These are phyloP conservation scores for Candida ulmi DNA, from an alignment of 805 yeast species.

Conservation along the genomic window DNA sequence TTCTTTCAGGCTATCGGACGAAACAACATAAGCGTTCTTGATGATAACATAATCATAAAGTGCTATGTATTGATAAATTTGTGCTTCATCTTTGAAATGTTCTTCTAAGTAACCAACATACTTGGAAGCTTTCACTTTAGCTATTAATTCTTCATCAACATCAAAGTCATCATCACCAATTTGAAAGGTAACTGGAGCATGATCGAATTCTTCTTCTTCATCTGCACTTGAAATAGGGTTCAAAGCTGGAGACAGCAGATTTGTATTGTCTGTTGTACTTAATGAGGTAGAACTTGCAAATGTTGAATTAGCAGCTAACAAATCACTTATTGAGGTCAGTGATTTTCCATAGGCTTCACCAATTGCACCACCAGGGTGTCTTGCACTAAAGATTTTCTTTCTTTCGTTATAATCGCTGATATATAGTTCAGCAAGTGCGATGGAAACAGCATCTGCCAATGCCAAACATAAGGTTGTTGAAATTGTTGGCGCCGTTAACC, in stretches of 20 bases:
- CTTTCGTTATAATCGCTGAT: slow-evolving; percentile 51
- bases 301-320: slow-evolving; percentile 5
- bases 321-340: slow-evolving; percentile 23
- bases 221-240: slow-evolving; percentile 4
- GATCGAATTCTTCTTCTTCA: slow-evolving; percentile 4
- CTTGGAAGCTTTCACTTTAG: slow-evolving; percentile 19
- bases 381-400: slow-evolving; percentile 51
- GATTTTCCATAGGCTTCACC: slow-evolving; percentile 43
- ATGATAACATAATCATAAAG: slow-evolving; percentile 19
- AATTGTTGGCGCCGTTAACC: slow-evolving; percentile 83
- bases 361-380: slow-evolving; percentile 92
- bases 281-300: slow-evolving; percentile 5
- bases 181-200: slow-evolving; percentile 16
- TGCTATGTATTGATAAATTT: slow-evolving; percentile 29
- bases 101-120: slow-evolving; percentile 16
- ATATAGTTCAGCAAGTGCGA: slow-evolving; percentile 66
- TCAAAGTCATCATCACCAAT: slow-evolving; percentile 12
- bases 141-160: background rate
- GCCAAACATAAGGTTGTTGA: slow-evolving; percentile 74
- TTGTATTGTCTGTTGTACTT: slow-evolving; percentile 5
- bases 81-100: slow-evolving; percentile 26
- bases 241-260: slow-evolving; percentile 7
- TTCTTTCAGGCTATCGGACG: slow-evolving; percentile 6
- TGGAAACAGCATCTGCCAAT: slow-evolving; percentile 71
- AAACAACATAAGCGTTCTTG: slow-evolving; percentile 5